phyloP scores from a whole-genome alignment of 345 rosid species.

The Hypericum androsaemum region DNA sequence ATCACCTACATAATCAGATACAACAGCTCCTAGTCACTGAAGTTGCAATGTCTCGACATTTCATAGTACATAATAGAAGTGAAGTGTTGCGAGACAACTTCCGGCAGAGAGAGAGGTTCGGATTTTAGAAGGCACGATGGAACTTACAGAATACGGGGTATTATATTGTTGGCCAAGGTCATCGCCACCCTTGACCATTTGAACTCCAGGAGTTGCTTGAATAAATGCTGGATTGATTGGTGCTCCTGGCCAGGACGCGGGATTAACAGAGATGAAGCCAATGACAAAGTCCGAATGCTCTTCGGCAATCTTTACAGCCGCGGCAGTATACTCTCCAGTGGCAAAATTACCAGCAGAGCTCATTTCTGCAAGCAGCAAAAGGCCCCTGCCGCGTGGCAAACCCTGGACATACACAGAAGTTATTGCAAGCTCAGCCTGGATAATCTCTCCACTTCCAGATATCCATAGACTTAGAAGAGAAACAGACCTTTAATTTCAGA shows the following conservation, averaged over 20 bases:
- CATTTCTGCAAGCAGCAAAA: constrained; percentile 91
- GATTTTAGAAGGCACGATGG: not conserved
- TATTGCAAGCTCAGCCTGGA: not conserved
- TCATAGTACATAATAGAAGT: not conserved
- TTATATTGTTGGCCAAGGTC: constrained; percentile 89
- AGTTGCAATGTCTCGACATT: too few species aligned
- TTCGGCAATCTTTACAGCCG: constrained; percentile 87
- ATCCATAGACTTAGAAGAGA: not conserved
- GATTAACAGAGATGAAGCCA: constrained; percentile 95
- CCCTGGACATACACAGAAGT: constrained; percentile 38
- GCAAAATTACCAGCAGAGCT: constrained; percentile 98
- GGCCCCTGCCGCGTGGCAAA: constrained; percentile 81
- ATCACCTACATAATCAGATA: constrained; percentile 44
- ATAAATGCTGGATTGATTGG: constrained; percentile 72
- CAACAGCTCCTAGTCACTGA: too few species aligned
- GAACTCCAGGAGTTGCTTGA: constrained; percentile 98
- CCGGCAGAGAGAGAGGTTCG: not conserved
- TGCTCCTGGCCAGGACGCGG: constrained; percentile 90
- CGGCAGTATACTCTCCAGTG: constrained; percentile 85
- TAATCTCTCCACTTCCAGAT: not conserved
- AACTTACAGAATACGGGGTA: constrained; percentile 85
- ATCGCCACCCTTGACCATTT: constrained; percentile 88
- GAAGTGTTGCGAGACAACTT: not conserved
- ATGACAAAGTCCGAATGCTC: constrained; percentile 91
- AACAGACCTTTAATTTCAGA: constrained; percentile 69